Evolutionary conservation across 495 filamentous ascomycete genomes (phyloP), one percentile per base, ranked within the genome.

Genomic region (Cetradonia linearis): DNA sequence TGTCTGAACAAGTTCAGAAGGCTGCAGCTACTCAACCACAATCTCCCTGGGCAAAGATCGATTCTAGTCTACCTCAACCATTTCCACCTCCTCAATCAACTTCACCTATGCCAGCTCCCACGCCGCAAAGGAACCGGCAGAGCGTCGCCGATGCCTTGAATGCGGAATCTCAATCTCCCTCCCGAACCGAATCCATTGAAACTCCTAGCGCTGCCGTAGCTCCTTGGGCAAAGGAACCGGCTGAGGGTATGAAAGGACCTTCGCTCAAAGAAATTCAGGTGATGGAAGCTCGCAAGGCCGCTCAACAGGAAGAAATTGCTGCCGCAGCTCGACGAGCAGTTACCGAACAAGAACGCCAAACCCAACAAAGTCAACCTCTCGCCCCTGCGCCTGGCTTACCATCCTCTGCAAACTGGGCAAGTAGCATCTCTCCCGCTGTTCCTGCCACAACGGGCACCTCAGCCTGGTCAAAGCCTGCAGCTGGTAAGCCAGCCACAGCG

Each of bases 221-320:
- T 2, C 93, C 93, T 1, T 98, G 93, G 93, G 93, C 93, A 6
- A 91, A 90, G 70, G 89, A 96, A 62, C 75, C 79, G 13, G 76
- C 81, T 25, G 91, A 91, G 67, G 71, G 82, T 23, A 82, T 87
- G 33, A 96, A 89, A 74, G 90, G 88, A 0, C 93, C 92, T 3
- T 96, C 91, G 58, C 78, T 98, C 58, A 96, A 89, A 73, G 91
- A 98, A 67, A 98, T 98, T 42, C 93, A 98, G 68, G 93, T 95
- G 72, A 82, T 88, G 28, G 93, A 98, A 71, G 92, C 93, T 38
- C 86, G 86, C 66, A 93, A 88, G 68, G 92, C 91, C n/a, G 91
- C 93, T 11, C 87, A 93, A 70, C 85, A 80, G 33, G 93, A 96
- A 66, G 91, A 93, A 63, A 73, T 83, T 36, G 91, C 88, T 16